A percentile compares a stretch with the other conserved stretches of the same genome.
These are phyloP conservation scores for Nakaseomyces nivariensis DNA, from an alignment of 1,139 yeast genomes.

Conservation along the genomic window DNA sequence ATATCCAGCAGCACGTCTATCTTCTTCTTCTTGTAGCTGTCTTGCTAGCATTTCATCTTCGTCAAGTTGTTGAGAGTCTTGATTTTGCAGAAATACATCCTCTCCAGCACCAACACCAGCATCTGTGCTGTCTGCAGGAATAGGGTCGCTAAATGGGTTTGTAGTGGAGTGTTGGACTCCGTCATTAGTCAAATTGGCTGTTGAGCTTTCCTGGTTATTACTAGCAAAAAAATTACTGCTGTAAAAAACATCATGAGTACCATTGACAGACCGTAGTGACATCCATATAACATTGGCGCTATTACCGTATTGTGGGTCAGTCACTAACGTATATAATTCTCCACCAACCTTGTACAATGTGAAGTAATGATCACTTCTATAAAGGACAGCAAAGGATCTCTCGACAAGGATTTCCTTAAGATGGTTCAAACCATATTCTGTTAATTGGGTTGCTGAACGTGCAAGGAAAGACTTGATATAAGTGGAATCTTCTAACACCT, in stretches of 20 bases:
- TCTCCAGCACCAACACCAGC: background rate
- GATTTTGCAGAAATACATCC: background rate
- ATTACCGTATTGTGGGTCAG: conserved; percentile 53
- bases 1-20: conserved; percentile 15
- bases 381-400: conserved; percentile 52
- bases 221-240: conserved; percentile 43
- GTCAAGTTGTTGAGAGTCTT: conserved; percentile 9
- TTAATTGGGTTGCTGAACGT: conserved; percentile 59
- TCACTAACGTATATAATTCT: conserved; percentile 51
- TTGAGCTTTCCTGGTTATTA: conserved; percentile 3
- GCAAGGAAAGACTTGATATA: conserved; percentile 32
- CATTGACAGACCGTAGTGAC: conserved; percentile 54
- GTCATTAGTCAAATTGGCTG: background rate
- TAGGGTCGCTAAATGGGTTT: conserved; percentile 13
- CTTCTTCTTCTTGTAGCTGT: conserved; percentile 26
- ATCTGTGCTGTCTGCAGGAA: too few relatives aligned
- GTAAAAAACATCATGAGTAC: conserved; percentile 56
- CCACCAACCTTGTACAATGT: conserved; percentile 50
- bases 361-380: conserved; percentile 75
- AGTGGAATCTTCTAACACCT: conserved; percentile 25
- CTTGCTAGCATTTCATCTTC: conserved; percentile 27
- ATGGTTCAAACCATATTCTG: conserved; percentile 47
- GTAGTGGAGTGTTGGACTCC: conserved; percentile 9
- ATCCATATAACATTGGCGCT: conserved; percentile 62
- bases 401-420: conserved; percentile 37